phyloP scores from a whole-genome alignment of 78 protist species.

The Protostelium mycophagum region DNA sequence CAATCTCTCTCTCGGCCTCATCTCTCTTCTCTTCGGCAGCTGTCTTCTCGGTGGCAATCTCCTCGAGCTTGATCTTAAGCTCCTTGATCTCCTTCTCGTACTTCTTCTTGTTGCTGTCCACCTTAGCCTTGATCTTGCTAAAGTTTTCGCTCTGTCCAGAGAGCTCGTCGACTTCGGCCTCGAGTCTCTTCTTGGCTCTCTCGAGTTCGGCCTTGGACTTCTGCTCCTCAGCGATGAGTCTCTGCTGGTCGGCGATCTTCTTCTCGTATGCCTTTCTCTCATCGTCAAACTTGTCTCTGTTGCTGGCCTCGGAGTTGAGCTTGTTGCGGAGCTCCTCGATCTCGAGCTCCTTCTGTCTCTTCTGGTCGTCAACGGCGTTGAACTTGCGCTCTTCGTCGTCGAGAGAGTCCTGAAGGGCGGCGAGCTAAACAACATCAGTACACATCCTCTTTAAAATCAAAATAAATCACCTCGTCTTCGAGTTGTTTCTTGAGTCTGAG shows the following conservation, averaged over 20 bases:
- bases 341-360: constrained; percentile 36
- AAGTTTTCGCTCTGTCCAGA: constrained; percentile 20
- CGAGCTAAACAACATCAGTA: constrained; percentile 40
- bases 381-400: constrained; percentile 38
- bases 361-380: constrained; percentile 6
- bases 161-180: constrained; percentile 34
- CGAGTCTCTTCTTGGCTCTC: constrained; percentile 42
- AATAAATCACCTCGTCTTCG: constrained; percentile 59
- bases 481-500: constrained; percentile 29
- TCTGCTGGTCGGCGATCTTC: neutral
- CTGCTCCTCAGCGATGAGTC: neutral
- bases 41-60: constrained; percentile 24
- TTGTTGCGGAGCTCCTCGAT: constrained; percentile 7
- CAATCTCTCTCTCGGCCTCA: constrained; percentile 45
- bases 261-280: neutral
- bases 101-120: constrained; percentile 64
- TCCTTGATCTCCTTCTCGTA: constrained; percentile 23
- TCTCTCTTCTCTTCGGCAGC: constrained; percentile 54
- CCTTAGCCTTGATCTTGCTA: constrained; percentile 36
- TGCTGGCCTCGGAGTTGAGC: neutral
- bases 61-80: constrained; percentile 28
- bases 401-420: constrained; percentile 32
- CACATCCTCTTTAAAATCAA: constrained; percentile 52
- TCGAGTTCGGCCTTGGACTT: constrained; percentile 27
- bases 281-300: neutral